phyloP scores from a whole-genome alignment of 1,139 yeast species.

The Blastobotrys aristatus region DNA sequence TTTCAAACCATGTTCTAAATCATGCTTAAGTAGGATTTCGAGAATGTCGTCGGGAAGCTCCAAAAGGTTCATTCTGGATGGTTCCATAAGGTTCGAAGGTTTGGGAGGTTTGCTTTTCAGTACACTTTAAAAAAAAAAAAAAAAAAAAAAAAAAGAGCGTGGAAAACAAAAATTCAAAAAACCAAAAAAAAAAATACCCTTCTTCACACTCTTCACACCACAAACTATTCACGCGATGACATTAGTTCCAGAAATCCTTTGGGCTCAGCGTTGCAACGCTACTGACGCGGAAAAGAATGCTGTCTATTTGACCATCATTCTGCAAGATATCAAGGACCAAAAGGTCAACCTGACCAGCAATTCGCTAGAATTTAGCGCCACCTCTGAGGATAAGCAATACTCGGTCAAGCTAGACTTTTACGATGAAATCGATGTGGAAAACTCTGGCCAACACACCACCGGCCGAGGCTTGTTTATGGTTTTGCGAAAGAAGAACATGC shows the following conservation, averaged over 20 bases:
- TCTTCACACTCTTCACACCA: background rate
- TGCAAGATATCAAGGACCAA: conserved; percentile 64
- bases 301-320: conserved; percentile 65
- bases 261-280: conserved; percentile 94
- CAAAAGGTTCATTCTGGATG: conserved; percentile 8
- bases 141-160: background rate
- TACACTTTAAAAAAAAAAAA: background rate
- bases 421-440: conserved; percentile 63
- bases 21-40: conserved; percentile 15
- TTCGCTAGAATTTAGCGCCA: conserved; percentile 45
- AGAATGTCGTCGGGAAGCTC: conserved; percentile 16
- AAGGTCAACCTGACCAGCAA: conserved; percentile 59
- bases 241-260: conserved; percentile 44
- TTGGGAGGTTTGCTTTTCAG: background rate
- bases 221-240: background rate
- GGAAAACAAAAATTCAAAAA: background rate
- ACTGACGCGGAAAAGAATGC: conserved; percentile 68
- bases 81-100: conserved; percentile 1
- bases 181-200: background rate
- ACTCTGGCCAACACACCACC: conserved; percentile 54
- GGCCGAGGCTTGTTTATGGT: conserved; percentile 71
- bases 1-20: conserved; percentile 7
- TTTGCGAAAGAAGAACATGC: conserved; percentile 60
- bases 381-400: conserved; percentile 39
- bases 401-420: conserved; percentile 63